phyloP scores from a whole-genome alignment of 1,284 basidiomycete genomes.

The Pholiota adiposa region DNA sequence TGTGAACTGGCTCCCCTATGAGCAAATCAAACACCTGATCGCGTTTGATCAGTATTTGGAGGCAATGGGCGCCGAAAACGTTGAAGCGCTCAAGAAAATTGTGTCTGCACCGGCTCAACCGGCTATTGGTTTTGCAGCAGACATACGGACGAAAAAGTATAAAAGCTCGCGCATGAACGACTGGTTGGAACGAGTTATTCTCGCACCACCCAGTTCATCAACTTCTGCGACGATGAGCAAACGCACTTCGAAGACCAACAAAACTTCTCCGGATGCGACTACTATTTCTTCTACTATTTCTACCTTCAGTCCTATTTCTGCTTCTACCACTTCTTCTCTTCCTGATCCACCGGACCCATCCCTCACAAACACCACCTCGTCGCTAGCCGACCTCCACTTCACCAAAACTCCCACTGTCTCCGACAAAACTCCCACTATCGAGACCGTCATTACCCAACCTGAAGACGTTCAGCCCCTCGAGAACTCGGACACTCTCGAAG shows the following conservation, averaged over 20 bases:
- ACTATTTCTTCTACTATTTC: neutral
- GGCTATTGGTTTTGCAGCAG: neutral
- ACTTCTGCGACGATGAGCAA: neutral
- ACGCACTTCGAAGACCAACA: no score
- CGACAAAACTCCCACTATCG: no score
- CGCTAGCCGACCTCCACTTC: neutral
- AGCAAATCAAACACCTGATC: slow-evolving; percentile 18
- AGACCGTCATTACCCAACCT: no score
- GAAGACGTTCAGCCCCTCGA: no score
- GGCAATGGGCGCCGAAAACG: slow-evolving; percentile 8
- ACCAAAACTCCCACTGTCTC: neutral
- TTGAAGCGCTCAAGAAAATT: neutral
- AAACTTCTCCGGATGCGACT: no score
- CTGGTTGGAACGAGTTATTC: neutral
- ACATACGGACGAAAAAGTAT: neutral
- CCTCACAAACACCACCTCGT: neutral
- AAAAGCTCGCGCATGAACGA: neutral
- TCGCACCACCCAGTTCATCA: neutral
- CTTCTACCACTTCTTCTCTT: neutral
- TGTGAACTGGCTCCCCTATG: slow-evolving; percentile 24
- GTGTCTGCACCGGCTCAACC: neutral
- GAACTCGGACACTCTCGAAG: no score
- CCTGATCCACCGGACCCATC: neutral
- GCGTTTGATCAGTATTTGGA: slow-evolving; percentile 21
- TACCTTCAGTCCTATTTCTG: neutral